These are phyloP conservation scores for Berkeleyomyces basicola DNA, from an alignment of 2,329 filamentous ascomycete species.

Conservation along the genomic window DNA sequence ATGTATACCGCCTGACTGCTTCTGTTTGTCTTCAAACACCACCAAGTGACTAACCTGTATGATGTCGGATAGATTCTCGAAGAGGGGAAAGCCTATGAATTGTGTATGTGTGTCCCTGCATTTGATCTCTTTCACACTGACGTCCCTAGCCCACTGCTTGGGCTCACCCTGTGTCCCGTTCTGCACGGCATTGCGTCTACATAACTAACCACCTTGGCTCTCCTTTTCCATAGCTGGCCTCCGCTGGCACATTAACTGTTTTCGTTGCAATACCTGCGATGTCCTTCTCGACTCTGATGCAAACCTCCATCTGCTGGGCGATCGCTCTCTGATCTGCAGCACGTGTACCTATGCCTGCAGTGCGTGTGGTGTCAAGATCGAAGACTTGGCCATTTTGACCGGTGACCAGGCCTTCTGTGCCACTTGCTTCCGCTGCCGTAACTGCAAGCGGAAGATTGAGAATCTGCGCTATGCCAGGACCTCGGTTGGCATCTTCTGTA, in stretches of 20 bases:
- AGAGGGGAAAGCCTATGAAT: constrained; percentile 95
- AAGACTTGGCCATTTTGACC: constrained; percentile 91
- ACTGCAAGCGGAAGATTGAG: constrained; percentile 97
- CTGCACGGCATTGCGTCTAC: neutral
- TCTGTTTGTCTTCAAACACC: neutral
- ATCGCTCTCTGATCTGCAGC: constrained; percentile 96
- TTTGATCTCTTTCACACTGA: neutral
- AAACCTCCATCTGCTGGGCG: constrained; percentile 88
- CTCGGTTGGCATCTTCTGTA: constrained; percentile 97
- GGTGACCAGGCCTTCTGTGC: constrained; percentile 97
- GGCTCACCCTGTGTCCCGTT: too few species aligned
- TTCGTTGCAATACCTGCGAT: constrained; percentile 88
- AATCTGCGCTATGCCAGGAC: constrained; percentile 95
- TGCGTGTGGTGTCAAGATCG: constrained; percentile 92
- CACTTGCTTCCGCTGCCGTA: constrained; percentile 90
- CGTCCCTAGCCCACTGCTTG: neutral
- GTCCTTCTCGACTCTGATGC: constrained; percentile 96
- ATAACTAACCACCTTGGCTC: neutral
- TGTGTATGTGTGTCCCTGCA: constrained; percentile 44
- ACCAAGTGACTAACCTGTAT: neutral
- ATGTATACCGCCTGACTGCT: constrained; percentile 20
- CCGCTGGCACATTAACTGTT: constrained; percentile 98
- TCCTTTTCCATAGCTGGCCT: constrained; percentile 52
- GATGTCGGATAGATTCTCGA: constrained; percentile 59
- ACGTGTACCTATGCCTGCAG: constrained; percentile 99